Base-by-base conservation (phyloP, 2,329 filamentous ascomycete genomes). In the Beauveria pseudobassiana region DNA sequence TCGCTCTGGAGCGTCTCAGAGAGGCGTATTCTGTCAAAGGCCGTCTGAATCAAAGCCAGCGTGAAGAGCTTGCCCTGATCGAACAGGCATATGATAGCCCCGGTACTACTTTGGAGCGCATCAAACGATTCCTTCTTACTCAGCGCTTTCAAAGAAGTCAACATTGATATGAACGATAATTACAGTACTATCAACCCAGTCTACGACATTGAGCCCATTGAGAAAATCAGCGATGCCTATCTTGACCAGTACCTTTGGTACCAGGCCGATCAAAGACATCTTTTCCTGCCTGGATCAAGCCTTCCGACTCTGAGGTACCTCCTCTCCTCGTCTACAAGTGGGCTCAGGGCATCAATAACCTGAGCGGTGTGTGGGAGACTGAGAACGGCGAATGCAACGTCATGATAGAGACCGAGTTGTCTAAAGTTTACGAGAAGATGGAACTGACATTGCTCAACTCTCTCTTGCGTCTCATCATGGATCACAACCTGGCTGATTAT, bases 111-210 rank as follows among this genome's bases (percentile, higher is more conserved):
- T 75, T 99, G 62, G 93, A 96, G 65, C 85, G 95, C 63, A 99
- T 99, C 78, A 99, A 99, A 81, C 89, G 95, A 54, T 98, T 98
- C 80, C 80, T 99, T 65, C 85, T 99, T 50, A 99, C 96, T 0
- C 95, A 99, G 73, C 87, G 95, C 96, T 1, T 99, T 99, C 83
- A 99, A 99, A 77, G 95, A 99, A 76, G 95, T 99, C 50, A 95
- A 93, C 61, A 99, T 99, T 67, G 95, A 99, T 72, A 99, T 99
- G 95, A 99, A 99, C 74, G 95, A 99, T 78, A 99, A 99, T 72
- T 99, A 99, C 78, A 98, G 87, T 80, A 93, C 91, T 20, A 99
- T 99, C 80, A 99, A 99, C 72, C 96, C 95, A 0, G 95, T 99
- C 1, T 99, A 99, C 72, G 95, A 99, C 67, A 95, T 99, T 63